Evolutionary conservation across 2,329 filamentous ascomycete genomes (phyloP).

Genomic region (Mycocentrospora acerina): DNA sequence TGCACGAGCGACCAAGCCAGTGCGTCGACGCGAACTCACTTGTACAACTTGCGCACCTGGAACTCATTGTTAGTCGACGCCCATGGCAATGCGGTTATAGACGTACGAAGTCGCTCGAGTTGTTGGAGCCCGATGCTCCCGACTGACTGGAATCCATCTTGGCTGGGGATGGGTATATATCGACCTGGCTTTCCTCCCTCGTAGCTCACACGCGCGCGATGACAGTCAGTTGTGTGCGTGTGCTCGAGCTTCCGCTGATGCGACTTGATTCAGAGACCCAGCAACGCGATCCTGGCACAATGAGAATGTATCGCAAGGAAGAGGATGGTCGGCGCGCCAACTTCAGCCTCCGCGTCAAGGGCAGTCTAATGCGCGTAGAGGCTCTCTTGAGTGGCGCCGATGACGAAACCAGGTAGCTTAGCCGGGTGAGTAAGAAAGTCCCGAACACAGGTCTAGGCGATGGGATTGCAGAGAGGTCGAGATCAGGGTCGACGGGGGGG

Average conservation of each 20-base stretch:
- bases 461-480: conserved; percentile 11
- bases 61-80: conserved; percentile 22
- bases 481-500: conserved; percentile 13
- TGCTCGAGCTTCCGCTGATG: too few species aligned
- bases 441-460: conserved; percentile 6
- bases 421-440: conserved; percentile 8
- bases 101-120: conserved; percentile 95
- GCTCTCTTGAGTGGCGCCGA: conserved; percentile 16
- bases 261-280: background rate
- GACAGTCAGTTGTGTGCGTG: background rate
- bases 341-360: conserved; percentile 10
- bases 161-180: conserved; percentile 4
- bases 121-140: conserved; percentile 60
- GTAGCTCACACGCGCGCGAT: conserved; percentile 10
- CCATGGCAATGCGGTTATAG: conserved; percentile 1
- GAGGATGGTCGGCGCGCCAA: conserved; percentile 13
- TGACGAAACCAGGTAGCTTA: conserved; percentile 26
- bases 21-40: conserved; percentile 60
- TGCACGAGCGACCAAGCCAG: background rate
- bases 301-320: conserved; percentile 2
- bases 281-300: conserved; percentile 3
- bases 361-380: conserved; percentile 5
- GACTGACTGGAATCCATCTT: conserved; percentile 38
- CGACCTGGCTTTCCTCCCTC: conserved; percentile 2
- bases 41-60: conserved; percentile 96